Evolutionary conservation across 139 green algal species (phyloP).

Genomic region (Chlamydomonas sp.): DNA sequence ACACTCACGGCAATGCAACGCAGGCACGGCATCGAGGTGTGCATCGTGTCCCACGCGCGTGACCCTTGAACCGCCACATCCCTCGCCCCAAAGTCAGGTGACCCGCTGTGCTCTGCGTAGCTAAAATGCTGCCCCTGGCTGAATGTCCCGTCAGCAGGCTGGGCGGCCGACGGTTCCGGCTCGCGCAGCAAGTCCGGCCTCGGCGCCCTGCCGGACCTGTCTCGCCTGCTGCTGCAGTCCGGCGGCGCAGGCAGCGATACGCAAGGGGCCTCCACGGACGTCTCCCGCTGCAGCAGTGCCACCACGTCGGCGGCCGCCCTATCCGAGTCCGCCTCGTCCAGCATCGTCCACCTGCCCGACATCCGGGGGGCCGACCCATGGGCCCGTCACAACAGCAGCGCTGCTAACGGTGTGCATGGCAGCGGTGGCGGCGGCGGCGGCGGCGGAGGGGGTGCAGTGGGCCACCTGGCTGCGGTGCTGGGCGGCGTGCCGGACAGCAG

Average conservation of each 20-base stretch:
- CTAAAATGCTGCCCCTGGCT: too few relatives aligned
- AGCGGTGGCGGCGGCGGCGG: background rate
- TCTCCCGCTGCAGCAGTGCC: background rate
- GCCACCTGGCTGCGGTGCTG: background rate
- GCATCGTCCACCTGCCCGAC: slow-evolving; percentile 19
- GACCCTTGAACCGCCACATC: too few relatives aligned
- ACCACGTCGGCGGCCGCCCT: background rate
- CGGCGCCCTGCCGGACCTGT: background rate
- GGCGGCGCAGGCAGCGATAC: too few relatives aligned
- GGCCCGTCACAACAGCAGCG: background rate
- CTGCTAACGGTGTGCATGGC: background rate
- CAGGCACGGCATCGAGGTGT: too few relatives aligned
- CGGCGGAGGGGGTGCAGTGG: background rate
- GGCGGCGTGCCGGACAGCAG: background rate
- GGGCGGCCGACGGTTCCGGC: background rate
- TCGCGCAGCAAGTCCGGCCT: too few relatives aligned
- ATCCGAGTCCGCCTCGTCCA: too few relatives aligned
- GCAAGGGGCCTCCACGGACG: too few relatives aligned
- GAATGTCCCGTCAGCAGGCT: too few relatives aligned
- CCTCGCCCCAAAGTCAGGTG: too few relatives aligned
- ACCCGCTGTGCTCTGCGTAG: too few relatives aligned
- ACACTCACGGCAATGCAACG: too few relatives aligned
- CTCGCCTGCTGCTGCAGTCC: background rate
- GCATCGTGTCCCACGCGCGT: too few relatives aligned
- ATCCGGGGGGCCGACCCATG: background rate